A percentile compares a stretch with the other conserved stretches of the same genome.
Evolutionary conservation across 2,329 filamentous ascomycete genomes (phyloP).

Genomic region (Fusarium burgessii): DNA sequence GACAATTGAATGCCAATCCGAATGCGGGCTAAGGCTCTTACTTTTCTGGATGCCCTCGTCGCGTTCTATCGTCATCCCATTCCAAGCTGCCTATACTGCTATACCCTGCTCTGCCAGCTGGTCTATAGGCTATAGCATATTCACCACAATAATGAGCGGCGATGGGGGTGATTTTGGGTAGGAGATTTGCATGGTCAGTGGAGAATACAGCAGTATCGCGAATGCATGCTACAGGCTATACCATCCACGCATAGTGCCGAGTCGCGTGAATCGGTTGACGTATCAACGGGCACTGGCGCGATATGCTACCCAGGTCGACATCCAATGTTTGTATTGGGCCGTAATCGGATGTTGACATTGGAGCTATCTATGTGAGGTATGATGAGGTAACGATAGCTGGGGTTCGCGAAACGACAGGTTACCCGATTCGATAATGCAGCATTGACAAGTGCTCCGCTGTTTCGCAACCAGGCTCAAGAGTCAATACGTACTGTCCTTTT

Average conservation of each 20-base stretch:
- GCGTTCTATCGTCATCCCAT: slow-evolving; percentile 10
- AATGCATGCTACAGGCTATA: slow-evolving; percentile 19
- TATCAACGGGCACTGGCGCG: slow-evolving; percentile 36
- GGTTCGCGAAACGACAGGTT: slow-evolving; percentile 34
- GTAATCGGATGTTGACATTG: slow-evolving; percentile 21
- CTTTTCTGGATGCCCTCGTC: background rate
- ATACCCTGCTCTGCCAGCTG: slow-evolving; percentile 13
- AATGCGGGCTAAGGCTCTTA: slow-evolving; percentile 26
- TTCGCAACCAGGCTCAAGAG: slow-evolving; percentile 36
- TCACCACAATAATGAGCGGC: slow-evolving; percentile 27
- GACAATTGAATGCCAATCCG: slow-evolving; percentile 24
- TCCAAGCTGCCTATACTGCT: slow-evolving; percentile 11
- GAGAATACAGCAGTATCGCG: slow-evolving; percentile 25
- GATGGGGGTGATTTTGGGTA: slow-evolving; percentile 36
- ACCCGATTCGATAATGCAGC: slow-evolving; percentile 24
- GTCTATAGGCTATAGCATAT: slow-evolving; percentile 23
- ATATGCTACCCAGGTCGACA: slow-evolving; percentile 5
- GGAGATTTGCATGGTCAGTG: slow-evolving; percentile 28
- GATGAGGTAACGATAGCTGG: slow-evolving; percentile 6
- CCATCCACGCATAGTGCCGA: slow-evolving; percentile 8
- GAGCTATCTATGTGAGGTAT: slow-evolving; percentile 1
- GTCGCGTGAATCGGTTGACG: slow-evolving; percentile 36
- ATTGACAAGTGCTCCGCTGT: slow-evolving; percentile 21
- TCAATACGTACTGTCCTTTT: slow-evolving; percentile 27
- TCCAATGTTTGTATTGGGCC: slow-evolving; percentile 12